These are phyloP conservation scores for Hyphodiscus sp. DNA, from an alignment of 2,329 filamentous ascomycete genomes.

Conservation along the genomic window DNA sequence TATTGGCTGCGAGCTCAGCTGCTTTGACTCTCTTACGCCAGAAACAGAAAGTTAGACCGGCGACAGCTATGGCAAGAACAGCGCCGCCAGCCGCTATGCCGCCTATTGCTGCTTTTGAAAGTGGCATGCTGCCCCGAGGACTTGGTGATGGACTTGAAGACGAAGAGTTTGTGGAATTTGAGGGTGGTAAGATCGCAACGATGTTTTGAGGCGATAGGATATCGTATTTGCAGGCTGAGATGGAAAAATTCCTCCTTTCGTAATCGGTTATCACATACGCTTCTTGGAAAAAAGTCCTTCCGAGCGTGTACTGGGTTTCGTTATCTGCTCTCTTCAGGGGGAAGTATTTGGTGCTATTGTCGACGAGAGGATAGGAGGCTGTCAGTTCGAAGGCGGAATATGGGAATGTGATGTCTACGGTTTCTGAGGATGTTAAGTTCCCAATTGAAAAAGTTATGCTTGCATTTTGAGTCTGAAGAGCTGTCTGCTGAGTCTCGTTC, in stretches of 20 bases:
- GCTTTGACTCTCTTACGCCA: too few species aligned
- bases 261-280: neutral
- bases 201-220: neutral
- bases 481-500: slow-evolving; percentile 34
- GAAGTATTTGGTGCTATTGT: slow-evolving; percentile 29
- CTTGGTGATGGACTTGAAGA: neutral
- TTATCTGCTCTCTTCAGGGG: slow-evolving; percentile 31
- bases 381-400: slow-evolving; percentile 33
- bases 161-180: neutral
- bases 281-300: neutral
- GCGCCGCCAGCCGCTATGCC: neutral
- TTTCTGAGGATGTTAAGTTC: slow-evolving; percentile 18
- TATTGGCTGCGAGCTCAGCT: too few species aligned
- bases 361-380: slow-evolving; percentile 28
- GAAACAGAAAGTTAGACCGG: neutral
- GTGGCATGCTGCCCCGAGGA: neutral
- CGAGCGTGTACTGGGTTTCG: slow-evolving; percentile 31
- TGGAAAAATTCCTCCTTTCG: neutral
- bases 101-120: neutral
- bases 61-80: neutral
- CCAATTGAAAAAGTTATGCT: slow-evolving; percentile 29
- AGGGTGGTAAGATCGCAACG: neutral
- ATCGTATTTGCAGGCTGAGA: neutral
- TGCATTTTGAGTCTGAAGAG: slow-evolving; percentile 25
- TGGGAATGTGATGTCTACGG: slow-evolving; percentile 30